phyloP scores from a whole-genome alignment of 106 monocot species.

The Apostasia shenzhenica region DNA sequence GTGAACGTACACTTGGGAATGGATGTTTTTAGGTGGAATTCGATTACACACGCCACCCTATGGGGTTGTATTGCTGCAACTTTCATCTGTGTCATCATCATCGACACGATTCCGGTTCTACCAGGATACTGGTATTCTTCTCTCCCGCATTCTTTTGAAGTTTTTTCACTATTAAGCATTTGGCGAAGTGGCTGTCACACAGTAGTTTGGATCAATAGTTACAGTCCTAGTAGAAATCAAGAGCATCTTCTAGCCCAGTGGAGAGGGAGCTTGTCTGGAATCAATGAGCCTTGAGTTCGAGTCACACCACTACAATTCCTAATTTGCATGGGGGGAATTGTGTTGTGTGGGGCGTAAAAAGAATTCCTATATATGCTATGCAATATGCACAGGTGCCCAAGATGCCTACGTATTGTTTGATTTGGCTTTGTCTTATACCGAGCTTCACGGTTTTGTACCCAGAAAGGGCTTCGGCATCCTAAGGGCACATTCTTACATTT shows the following conservation, averaged over 20 bases:
- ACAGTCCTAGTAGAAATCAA: background rate
- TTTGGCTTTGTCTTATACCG: no score
- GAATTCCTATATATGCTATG: no score
- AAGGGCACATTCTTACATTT: no score
- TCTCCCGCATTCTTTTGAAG: background rate
- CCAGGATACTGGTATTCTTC: conserved; percentile 70
- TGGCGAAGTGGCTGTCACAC: background rate
- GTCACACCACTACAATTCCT: no score
- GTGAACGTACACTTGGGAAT: conserved; percentile 77
- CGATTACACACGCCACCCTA: conserved; percentile 55
- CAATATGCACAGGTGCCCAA: no score
- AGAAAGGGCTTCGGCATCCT: no score
- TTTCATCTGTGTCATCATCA: conserved; percentile 39
- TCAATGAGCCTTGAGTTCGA: no score
- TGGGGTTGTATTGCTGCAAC: conserved; percentile 74
- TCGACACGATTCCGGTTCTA: conserved; percentile 44
- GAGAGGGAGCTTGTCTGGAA: no score
- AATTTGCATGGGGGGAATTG: no score
- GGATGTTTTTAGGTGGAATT: conserved; percentile 84
- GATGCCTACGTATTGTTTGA: no score
- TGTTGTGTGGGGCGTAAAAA: no score
- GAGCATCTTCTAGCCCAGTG: background rate
- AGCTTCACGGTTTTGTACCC: no score
- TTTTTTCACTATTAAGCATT: background rate
- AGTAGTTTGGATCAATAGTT: background rate